Evolutionary conservation across 257 asterid genomes (phyloP).

Genomic region (Haberlea rhodopensis): DNA sequence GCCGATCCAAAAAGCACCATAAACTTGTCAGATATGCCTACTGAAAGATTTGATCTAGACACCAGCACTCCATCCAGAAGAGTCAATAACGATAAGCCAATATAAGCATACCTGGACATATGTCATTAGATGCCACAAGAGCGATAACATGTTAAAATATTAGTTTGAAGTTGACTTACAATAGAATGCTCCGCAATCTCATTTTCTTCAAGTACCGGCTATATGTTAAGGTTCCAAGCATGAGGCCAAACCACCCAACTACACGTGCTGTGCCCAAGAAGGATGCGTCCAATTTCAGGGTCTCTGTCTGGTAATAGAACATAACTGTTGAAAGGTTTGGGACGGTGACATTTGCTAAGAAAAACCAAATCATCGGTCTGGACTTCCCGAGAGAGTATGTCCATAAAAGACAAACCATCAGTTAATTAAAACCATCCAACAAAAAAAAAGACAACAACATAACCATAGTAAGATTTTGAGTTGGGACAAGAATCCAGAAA

Average conservation of each 20-base stretch:
- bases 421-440: slow-evolving; percentile 18
- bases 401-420: slow-evolving; percentile 25
- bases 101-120: slow-evolving; percentile 68
- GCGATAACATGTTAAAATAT: slow-evolving; percentile 1
- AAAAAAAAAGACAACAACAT: slow-evolving; percentile 13
- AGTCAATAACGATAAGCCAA: slow-evolving; percentile 60
- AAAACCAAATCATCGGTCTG: slow-evolving; percentile 99
- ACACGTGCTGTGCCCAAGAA: slow-evolving; percentile 93
- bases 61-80: slow-evolving; percentile 68
- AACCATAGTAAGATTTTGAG: background rate
- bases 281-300: slow-evolving; percentile 74
- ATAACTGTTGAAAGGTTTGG: slow-evolving; percentile 82
- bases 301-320: slow-evolving; percentile 95
- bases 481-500: slow-evolving; percentile 10
- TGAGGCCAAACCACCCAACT: slow-evolving; percentile 89
- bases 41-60: slow-evolving; percentile 52
- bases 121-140: slow-evolving; percentile 7
- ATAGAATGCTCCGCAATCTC: slow-evolving; percentile 70
- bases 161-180: slow-evolving; percentile 54
- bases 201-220: slow-evolving; percentile 78
- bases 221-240: slow-evolving; percentile 77
- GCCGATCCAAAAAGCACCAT: slow-evolving; percentile 87
- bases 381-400: slow-evolving; percentile 32
- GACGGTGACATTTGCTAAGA: slow-evolving; percentile 79
- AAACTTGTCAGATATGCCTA: slow-evolving; percentile 73